These are phyloP conservation scores for Pythium monospermum DNA, from an alignment of 352 stramenopile genomes.

Conservation along the genomic window DNA sequence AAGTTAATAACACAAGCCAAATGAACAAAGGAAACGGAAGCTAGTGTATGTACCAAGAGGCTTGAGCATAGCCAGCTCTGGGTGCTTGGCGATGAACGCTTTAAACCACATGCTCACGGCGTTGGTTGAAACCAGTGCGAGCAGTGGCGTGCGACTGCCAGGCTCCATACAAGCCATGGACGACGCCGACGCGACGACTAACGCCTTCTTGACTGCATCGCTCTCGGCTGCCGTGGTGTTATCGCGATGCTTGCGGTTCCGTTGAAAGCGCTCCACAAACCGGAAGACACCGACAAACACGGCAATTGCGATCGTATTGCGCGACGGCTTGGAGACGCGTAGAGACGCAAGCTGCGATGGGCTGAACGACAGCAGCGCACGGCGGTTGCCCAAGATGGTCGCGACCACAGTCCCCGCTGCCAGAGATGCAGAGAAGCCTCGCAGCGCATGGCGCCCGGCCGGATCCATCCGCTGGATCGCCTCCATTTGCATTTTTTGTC, in stretches of 20 bases:
- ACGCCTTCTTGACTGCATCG: conserved; percentile 11
- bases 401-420: conserved; percentile 16
- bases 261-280: conserved; percentile 29
- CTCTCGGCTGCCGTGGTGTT: background rate
- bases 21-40: background rate
- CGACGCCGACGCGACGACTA: conserved; percentile 29
- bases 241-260: background rate
- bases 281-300: conserved; percentile 58
- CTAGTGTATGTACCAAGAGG: conserved; percentile 18
- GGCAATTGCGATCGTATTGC: conserved; percentile 39
- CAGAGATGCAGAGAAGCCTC: conserved; percentile 26
- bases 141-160: conserved; percentile 33
- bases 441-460: conserved; percentile 31
- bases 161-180: conserved; percentile 30
- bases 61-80: conserved; percentile 26
- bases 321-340: conserved; percentile 26
- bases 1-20: background rate
- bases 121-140: conserved; percentile 51
- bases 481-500: no score
- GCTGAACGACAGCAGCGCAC: conserved; percentile 15
- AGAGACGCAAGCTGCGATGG: conserved; percentile 14
- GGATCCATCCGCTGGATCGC: no score
- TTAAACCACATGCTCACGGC: conserved; percentile 34
- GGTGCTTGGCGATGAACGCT: conserved; percentile 24
- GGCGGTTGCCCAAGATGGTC: conserved; percentile 30